phyloP scores from a whole-genome alignment of 345 rosid species.

The Lumnitzera littorea region DNA sequence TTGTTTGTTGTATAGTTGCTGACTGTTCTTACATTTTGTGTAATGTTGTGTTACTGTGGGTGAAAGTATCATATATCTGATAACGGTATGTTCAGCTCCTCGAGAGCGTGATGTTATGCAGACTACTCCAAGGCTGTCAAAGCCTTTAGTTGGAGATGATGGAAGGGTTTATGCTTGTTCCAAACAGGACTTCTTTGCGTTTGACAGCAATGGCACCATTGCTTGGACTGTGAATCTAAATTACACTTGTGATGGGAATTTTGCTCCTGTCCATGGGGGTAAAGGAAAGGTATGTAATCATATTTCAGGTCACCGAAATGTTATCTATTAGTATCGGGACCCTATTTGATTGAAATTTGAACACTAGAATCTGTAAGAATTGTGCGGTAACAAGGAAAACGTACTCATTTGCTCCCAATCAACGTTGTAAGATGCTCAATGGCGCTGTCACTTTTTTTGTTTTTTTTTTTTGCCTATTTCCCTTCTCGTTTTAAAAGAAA shows the following conservation, averaged over 20 bases:
- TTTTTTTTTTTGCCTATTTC: no score
- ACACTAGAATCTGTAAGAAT: no score
- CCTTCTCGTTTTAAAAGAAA: no score
- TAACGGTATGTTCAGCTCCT: background rate
- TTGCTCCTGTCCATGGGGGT: constrained; percentile 59
- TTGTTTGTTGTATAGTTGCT: background rate
- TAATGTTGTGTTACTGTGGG: background rate
- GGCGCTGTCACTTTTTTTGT: no score
- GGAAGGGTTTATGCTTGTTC: constrained; percentile 66
- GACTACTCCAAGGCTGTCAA: constrained; percentile 43
- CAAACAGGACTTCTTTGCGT: constrained; percentile 49
- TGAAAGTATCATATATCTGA: background rate
- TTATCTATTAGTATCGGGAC: no score
- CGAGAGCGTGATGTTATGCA: constrained; percentile 11
- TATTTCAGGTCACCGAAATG: background rate
- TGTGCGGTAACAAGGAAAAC: no score
- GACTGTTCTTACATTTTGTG: background rate
- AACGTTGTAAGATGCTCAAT: no score
- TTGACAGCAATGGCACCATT: constrained; percentile 65
- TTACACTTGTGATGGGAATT: constrained; percentile 40
- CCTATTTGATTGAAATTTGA: no score
- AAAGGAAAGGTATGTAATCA: constrained; percentile 38
- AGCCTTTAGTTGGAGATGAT: constrained; percentile 55
- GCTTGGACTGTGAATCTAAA: constrained; percentile 65
- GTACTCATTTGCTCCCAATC: background rate